Evolutionary conservation across 139 green algal species (phyloP), one percentile per base, ranked within the genome.

Genomic region (Picochlorum sp.): DNA sequence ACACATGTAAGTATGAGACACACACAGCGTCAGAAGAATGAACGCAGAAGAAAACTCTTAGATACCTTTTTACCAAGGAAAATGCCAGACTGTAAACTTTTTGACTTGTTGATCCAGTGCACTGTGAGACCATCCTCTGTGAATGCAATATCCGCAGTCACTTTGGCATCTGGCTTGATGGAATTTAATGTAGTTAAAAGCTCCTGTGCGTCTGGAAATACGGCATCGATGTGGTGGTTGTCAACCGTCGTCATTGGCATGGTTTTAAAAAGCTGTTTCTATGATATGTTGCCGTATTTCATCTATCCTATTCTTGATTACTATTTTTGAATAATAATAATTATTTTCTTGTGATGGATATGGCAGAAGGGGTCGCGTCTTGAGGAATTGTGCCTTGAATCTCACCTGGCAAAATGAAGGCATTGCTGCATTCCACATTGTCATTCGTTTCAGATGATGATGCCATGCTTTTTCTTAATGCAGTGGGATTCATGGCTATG

Each of bases 41-140:
- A 24, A 54, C 6, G 3, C 47, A 20, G 47, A 20, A 20, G n/a
- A 10, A 54, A 24, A 26, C 16, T 20, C n/a, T 0, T 28, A 28
- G 7, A 10, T 59, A 74, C 67, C 60, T 59, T 45, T 18, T 45
- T 18, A 28, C 68, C 65, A 8, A 75, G 28, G 5, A 58, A 75
- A 16, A 75, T 58, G 10, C 61, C 68, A 38, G 68, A 75, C 38
- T 75, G 68, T 37, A 75, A 63, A 24, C 49, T 18, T 50, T 75
- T 66, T 26, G 61, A 66, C 14, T 7, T 15, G 44, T 66, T 28
- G 2, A 24, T 32, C 61, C 61, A 66, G 23, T 55, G 26, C 32
- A 66, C 23, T 20, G 61, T 66, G 4, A 66, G 13, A 15, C 61
- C 61, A 24, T 54, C 37, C 4, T 14, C 15, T 23, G n/a, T 21